These are phyloP conservation scores for Hygrophila difformis DNA, from an alignment of 257 asterid genomes.

Conservation along the genomic window DNA sequence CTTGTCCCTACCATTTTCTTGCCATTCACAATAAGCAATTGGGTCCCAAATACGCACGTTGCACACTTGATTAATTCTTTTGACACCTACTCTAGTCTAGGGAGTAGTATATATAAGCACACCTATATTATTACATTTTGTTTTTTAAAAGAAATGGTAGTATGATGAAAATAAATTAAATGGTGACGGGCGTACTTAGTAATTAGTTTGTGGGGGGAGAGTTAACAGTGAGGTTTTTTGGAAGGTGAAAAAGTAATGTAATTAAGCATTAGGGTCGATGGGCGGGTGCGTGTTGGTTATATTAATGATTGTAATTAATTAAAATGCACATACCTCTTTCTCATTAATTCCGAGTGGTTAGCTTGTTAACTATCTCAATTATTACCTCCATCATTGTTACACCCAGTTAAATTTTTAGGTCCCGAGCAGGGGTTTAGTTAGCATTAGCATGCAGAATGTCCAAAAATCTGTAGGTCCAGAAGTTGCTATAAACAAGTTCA, in stretches of 20 bases:
- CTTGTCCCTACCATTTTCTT: constrained; percentile 32
- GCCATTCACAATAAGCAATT: constrained; percentile 15
- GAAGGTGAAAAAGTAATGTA: no score
- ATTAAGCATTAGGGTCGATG: no score
- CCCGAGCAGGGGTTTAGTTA: no score
- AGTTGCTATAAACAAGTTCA: no score
- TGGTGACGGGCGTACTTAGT: no score
- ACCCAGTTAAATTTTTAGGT: no score
- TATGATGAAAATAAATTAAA: background rate
- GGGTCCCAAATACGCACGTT: constrained; percentile 37
- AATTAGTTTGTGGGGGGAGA: no score
- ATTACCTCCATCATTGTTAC: constrained; percentile 29
- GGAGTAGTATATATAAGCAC: no score
- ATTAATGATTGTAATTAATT: constrained; percentile 29
- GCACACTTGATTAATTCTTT: constrained; percentile 16
- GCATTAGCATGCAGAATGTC: no score
- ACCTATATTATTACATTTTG: no score
- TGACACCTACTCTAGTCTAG: background rate
- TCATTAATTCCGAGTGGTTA: constrained; percentile 24
- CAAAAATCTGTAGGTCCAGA: no score
- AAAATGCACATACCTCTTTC: constrained; percentile 5
- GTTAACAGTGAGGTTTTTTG: no score
- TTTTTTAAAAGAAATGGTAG: background rate
- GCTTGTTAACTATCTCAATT: constrained; percentile 26
- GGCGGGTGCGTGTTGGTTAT: constrained; percentile 20